Evolutionary conservation across 345 rosid species (phyloP).

Genomic region (Citrus australasica): DNA sequence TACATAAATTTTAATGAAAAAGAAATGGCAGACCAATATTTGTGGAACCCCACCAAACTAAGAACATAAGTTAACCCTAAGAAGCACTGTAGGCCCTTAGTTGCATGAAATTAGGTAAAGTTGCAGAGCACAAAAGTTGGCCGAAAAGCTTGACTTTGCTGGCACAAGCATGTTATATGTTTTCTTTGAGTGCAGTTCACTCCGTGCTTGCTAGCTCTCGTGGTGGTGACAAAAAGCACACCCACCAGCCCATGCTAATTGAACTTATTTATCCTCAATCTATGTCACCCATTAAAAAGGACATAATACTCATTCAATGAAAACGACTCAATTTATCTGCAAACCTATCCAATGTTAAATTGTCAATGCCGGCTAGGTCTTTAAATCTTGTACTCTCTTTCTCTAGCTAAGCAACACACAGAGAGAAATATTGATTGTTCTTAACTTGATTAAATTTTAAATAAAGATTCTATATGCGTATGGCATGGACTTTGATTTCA

Average conservation of each 20-base stretch:
- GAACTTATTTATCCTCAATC: not conserved
- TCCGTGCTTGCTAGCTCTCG: constrained; percentile 28
- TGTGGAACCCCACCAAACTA: constrained; percentile 29
- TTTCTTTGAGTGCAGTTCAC: constrained; percentile 92
- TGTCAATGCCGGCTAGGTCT: not conserved
- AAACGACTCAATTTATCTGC: not conserved
- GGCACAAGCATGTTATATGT: constrained; percentile 49
- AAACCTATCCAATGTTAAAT: not conserved
- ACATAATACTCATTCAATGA: not conserved
- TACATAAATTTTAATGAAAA: not conserved
- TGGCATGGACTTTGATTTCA: not conserved
- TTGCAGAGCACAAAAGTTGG: constrained; percentile 29
- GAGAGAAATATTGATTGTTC: not conserved
- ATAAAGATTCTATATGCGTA: not conserved
- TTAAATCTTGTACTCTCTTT: not conserved
- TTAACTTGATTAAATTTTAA: not conserved
- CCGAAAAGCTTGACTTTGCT: constrained; percentile 93
- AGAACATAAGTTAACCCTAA: constrained; percentile 11
- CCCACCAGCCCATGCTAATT: constrained; percentile 11
- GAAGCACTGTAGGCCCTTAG: not conserved
- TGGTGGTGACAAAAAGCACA: constrained; percentile 24
- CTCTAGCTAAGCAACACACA: not conserved
- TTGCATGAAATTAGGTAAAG: constrained; percentile 35
- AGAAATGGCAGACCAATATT: constrained; percentile 24
- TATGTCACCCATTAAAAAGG: not conserved